phyloP scores from a whole-genome alignment of 306 rosid genomes.

The Ammopiptanthus mongolicus region DNA sequence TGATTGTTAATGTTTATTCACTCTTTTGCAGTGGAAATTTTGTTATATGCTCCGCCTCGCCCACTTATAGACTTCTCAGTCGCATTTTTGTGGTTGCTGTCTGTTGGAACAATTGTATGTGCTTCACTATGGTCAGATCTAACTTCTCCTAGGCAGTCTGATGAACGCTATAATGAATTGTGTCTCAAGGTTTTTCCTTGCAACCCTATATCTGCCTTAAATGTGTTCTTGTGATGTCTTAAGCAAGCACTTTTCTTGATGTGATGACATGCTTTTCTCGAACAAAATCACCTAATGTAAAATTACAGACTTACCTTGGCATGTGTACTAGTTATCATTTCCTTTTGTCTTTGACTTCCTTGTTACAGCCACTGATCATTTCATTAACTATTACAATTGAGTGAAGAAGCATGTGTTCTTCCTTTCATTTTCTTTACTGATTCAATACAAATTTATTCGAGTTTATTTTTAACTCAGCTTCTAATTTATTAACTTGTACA shows the following conservation, averaged over 20 bases:
- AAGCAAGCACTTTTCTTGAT: background rate
- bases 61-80: constrained; percentile 75
- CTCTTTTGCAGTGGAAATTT: constrained; percentile 73
- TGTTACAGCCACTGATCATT: constrained; percentile 6
- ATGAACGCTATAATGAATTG: constrained; percentile 72
- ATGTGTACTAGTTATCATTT: background rate
- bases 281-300: constrained; percentile 1
- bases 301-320: background rate
- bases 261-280: constrained; percentile 7
- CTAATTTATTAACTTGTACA: background rate
- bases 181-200: constrained; percentile 67
- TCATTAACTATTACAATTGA: background rate
- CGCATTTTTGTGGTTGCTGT: constrained; percentile 69
- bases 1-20: constrained; percentile 24
- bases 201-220: constrained; percentile 26
- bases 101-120: constrained; percentile 74
- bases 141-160: constrained; percentile 50
- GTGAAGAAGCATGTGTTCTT: constrained; percentile 2
- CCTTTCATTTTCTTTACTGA: background rate
- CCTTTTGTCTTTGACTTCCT: background rate
- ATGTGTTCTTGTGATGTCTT: constrained; percentile 8
- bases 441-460: constrained; percentile 2
- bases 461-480: constrained; percentile 5
- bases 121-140: constrained; percentile 85
- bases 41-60: constrained; percentile 80